These are phyloP conservation scores for Apiospora phragmitis DNA, from an alignment of 2,329 filamentous ascomycete species.

Conservation along the genomic window DNA sequence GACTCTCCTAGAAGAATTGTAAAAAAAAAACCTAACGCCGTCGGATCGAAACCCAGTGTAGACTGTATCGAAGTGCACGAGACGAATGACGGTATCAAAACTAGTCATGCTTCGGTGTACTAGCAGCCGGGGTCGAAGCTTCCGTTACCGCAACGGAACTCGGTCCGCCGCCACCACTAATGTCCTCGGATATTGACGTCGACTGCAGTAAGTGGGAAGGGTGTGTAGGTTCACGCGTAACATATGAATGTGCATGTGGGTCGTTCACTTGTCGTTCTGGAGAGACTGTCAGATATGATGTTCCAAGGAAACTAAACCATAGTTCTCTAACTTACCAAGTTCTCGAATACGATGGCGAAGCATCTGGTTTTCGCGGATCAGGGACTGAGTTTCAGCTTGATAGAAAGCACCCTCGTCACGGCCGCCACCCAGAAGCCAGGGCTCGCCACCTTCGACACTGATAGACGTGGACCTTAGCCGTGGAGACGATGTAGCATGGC, in stretches of 20 bases:
- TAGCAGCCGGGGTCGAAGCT: neutral
- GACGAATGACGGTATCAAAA: neutral
- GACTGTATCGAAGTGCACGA: neutral
- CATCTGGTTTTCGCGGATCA: constrained; percentile 82
- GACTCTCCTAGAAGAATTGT: neutral
- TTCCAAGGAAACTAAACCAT: neutral
- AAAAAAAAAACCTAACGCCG: neutral
- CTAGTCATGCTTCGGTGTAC: constrained; percentile 4
- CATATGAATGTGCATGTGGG: constrained; percentile 31
- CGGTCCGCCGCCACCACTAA: constrained; percentile 13
- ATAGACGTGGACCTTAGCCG: constrained; percentile 58
- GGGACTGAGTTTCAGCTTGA: constrained; percentile 77
- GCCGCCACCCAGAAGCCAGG: constrained; percentile 59
- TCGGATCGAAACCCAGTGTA: neutral
- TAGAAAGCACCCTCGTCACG: constrained; percentile 78
- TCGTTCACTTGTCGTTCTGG: constrained; percentile 55
- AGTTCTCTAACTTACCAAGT: constrained; percentile 51
- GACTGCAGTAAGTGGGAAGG: constrained; percentile 50
- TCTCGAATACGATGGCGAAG: constrained; percentile 72
- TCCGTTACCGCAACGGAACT: constrained; percentile 7
- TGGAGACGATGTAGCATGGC: constrained; percentile 55
- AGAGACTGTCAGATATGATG: constrained; percentile 4
- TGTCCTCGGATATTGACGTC: constrained; percentile 45
- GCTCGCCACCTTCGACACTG: constrained; percentile 59
- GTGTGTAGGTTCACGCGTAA: constrained; percentile 49